Evolutionary conservation across 495 filamentous ascomycete species (phyloP), one percentile per base, ranked within the genome.

Genomic region (Penicillium daleae): DNA sequence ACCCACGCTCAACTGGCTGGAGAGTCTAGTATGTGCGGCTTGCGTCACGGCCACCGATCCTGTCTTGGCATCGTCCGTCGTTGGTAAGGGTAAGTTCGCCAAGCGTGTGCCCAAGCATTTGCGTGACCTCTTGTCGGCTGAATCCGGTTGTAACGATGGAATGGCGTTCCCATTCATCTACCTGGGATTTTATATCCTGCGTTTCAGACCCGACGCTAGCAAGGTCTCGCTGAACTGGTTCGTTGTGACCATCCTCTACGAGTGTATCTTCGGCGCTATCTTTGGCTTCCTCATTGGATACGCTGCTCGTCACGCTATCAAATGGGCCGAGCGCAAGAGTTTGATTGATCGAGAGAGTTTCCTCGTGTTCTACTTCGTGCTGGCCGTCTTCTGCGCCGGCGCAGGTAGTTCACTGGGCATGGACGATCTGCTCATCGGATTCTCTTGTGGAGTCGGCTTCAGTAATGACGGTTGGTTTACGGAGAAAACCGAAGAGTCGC

Each of bases 81-180:
- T 99, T 44, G 96, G 96, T 71, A 98, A 97, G 77, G 96, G 96
- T 67, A 98, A 97, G 73, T 99, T 99, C 68, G 94, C 96, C 50
- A 97, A 96, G 75, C 86, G 96, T 61, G 92, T 99, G 22, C 96
- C 96, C 21, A 97, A 96, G 78, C 96, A 98, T 86, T 79, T 99
- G 74, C 86, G 96, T 78, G 96, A 99, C 75, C 65, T 99, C 13
- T 83, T 99, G 33, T 98, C 96, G 15, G 94, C 94, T 60, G 96
- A 99, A 75, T 98, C 96, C 1, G 96, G 96, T 26, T 99, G 96
- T 82, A 99, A 99, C 79, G 96, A 99, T 74, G 96, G 96, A 76
- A 98, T 98, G 96, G 95, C 96, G 19, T 99, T 99, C 76, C 96
- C 96, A 7, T 99, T 99, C 77, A 89, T 99, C 71, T 99, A 98